Conservation (phyloP, 352 stramenopile species). For the Globisporangium nagaii region DNA sequence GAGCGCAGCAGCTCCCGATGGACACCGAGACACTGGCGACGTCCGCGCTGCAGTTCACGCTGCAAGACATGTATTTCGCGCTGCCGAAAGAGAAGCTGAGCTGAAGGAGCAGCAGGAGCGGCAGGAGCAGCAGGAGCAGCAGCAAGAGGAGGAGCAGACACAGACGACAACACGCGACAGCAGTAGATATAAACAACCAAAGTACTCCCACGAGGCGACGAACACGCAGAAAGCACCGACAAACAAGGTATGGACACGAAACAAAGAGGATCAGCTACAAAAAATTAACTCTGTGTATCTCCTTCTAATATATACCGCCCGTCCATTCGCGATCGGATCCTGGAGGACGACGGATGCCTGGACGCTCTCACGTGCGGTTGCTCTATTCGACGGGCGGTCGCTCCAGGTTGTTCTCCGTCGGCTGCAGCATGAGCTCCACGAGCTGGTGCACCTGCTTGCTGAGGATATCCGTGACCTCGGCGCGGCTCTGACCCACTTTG, state of each 20-base stretch:
- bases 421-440: conserved; percentile 79
- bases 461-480: conserved; percentile 50
- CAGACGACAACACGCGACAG: not conserved
- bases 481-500: conserved; percentile 52
- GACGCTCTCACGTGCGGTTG: no score
- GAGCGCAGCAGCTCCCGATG: not conserved
- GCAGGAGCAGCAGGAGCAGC: no score
- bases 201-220: conserved; percentile 4
- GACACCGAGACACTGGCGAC: not conserved
- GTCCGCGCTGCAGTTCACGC: conserved; percentile 50
- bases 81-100: conserved; percentile 32
- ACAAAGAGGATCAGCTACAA: not conserved
- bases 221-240: conserved; percentile 7
- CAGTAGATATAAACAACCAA: conserved; percentile 14
- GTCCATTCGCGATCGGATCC: not conserved
- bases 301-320: conserved; percentile 3
- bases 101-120: no score
- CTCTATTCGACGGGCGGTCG: conserved; percentile 29
- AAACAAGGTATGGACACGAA: conserved; percentile 14
- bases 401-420: conserved; percentile 71
- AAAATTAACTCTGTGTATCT: conserved; percentile 7
- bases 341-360: no score
- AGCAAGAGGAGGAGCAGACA: not conserved
- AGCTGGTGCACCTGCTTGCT: conserved; percentile 67
- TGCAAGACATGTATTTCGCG: conserved; percentile 81